phyloP scores from a whole-genome alignment of 345 rosid genomes.

The Syzygium aromaticum region DNA sequence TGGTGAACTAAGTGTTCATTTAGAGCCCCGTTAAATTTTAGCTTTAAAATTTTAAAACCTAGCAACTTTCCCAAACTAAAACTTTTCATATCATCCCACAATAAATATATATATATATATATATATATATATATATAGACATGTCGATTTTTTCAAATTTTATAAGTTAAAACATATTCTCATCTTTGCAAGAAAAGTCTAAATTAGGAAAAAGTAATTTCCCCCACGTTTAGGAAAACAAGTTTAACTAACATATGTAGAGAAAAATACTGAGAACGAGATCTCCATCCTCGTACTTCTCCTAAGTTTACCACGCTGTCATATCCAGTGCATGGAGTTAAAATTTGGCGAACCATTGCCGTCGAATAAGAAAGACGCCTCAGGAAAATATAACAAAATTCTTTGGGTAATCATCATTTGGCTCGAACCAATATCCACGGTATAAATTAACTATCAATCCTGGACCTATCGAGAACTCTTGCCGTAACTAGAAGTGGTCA shows the following conservation, averaged over 20 bases:
- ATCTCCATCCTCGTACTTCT: not conserved
- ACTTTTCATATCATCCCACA: no score
- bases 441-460: not conserved
- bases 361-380: not conserved
- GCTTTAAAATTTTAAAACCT: no score
- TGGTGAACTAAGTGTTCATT: no score
- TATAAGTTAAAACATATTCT: no score
- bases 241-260: not conserved
- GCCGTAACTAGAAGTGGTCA: not conserved
- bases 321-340: not conserved
- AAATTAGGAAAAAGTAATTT: no score
- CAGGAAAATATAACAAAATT: not conserved
- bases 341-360: not conserved
- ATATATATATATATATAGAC: no score
- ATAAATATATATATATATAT: no score
- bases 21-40: no score
- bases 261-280: not conserved
- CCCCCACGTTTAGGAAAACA: not conserved
- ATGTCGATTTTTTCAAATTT: no score
- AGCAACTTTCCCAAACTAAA: no score
- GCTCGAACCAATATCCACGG: not conserved
- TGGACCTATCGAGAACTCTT: not conserved
- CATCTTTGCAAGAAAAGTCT: no score
- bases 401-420: not conserved
- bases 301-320: not conserved